Percentiles rank a stretch among this genome's conserved stretches.
Conservation (phyloP, 331 rosid genomes). For the Telfairia occidentalis region DNA sequence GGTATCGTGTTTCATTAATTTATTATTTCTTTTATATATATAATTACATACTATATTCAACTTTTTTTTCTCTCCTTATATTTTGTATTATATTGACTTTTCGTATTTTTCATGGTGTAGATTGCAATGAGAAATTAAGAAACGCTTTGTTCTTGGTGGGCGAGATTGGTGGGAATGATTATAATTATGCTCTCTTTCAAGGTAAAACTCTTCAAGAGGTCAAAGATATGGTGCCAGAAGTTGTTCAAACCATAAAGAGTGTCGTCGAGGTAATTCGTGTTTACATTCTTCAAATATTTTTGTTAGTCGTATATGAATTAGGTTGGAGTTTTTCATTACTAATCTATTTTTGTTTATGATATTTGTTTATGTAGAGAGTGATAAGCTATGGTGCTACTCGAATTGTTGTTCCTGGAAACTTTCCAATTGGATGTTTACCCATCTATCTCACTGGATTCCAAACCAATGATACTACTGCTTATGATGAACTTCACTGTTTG, state of each 20-base stretch:
- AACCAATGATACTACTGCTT: neutral
- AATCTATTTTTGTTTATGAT: neutral
- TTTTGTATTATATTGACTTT: neutral
- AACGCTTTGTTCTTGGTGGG: slow-evolving; percentile 14
- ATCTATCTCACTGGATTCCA: slow-evolving; percentile 2
- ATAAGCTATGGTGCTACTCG: slow-evolving; percentile 1
- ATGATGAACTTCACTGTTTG: neutral
- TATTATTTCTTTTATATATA: no score
- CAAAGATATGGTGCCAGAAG: slow-evolving; percentile 5
- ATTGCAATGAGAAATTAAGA: slow-evolving; percentile 3
- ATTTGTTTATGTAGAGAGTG: slow-evolving; percentile 4
- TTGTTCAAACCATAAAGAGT: slow-evolving; percentile 8
- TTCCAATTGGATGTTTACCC: slow-evolving; percentile 15
- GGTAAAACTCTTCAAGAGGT: slow-evolving; percentile 8
- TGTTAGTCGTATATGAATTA: neutral
- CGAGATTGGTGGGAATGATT: slow-evolving; percentile 12
- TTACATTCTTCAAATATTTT: neutral
- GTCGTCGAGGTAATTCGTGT: slow-evolving; percentile 1
- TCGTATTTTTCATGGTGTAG: neutral
- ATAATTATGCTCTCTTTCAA: neutral
- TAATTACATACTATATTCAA: neutral
- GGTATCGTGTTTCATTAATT: neutral
- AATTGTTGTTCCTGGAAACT: slow-evolving; percentile 13
- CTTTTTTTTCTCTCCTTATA: neutral
- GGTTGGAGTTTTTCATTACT: neutral